Percentiles rank a stretch among this genome's conserved stretches.
These are phyloP conservation scores for Venturiaceae sp. DNA, from an alignment of 2,329 filamentous ascomycete genomes.

Conservation along the genomic window DNA sequence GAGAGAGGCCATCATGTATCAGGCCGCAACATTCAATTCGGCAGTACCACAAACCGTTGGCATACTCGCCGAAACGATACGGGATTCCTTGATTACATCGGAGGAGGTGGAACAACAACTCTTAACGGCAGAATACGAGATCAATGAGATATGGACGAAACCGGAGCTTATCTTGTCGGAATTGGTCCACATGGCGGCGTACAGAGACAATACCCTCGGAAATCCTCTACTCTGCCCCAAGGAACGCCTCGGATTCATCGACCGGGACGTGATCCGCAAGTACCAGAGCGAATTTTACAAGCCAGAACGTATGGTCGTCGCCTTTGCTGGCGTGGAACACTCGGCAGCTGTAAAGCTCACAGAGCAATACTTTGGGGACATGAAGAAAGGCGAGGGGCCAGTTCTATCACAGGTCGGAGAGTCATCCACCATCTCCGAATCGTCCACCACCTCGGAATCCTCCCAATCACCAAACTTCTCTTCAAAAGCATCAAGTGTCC, in stretches of 20 bases:
- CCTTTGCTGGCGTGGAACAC: slow-evolving; percentile 88
- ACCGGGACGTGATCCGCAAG: slow-evolving; percentile 60
- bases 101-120: slow-evolving; percentile 81
- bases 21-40: slow-evolving; percentile 93
- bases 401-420: slow-evolving; percentile 46
- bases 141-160: slow-evolving; percentile 95
- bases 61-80: slow-evolving; percentile 87
- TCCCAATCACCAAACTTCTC: slow-evolving; percentile 27
- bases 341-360: slow-evolving; percentile 67
- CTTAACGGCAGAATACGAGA: slow-evolving; percentile 88
- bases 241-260: slow-evolving; percentile 68
- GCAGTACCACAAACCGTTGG: slow-evolving; percentile 74
- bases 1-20: slow-evolving; percentile 96
- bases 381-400: slow-evolving; percentile 50
- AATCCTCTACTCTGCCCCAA: slow-evolving; percentile 87
- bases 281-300: slow-evolving; percentile 80
- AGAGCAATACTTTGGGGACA: slow-evolving; percentile 84
- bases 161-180: slow-evolving; percentile 93
- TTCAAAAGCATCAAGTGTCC: slow-evolving; percentile 17
- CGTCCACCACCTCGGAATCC: slow-evolving; percentile 19
- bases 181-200: slow-evolving; percentile 89
- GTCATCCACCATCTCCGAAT: slow-evolving; percentile 33
- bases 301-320: slow-evolving; percentile 86
- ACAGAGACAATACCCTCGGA: slow-evolving; percentile 90
- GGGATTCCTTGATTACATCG: slow-evolving; percentile 73